Evolutionary conservation across 139 green algal species (phyloP).

Genomic region (Haematococcus lacustris): DNA sequence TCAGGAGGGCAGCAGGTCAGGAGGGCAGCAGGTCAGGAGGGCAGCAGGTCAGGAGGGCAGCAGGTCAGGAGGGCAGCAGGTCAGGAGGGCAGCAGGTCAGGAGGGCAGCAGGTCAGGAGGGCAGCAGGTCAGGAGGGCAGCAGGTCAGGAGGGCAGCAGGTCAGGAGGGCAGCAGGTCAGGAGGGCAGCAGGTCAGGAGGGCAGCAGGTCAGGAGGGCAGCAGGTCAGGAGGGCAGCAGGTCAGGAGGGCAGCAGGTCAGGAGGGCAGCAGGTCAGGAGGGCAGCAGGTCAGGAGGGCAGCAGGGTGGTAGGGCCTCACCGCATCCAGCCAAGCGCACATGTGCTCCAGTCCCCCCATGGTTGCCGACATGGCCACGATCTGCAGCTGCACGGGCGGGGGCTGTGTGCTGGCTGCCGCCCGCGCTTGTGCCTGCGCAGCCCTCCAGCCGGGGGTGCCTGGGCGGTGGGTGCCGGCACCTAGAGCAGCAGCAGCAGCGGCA

Average conservation of each 20-base stretch:
- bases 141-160: not conserved
- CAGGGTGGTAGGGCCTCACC: not conserved
- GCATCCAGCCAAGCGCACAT: constrained; percentile 82
- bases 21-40: not conserved
- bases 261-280: too few species aligned
- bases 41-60: not conserved
- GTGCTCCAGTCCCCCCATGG: constrained; percentile 68
- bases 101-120: not conserved
- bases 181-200: not conserved
- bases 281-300: not conserved
- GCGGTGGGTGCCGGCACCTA: not conserved
- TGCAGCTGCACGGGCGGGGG: constrained; percentile 43
- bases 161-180: not conserved
- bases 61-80: not conserved
- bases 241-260: too few species aligned
- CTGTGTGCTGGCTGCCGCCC: not conserved
- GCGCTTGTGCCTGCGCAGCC: not conserved
- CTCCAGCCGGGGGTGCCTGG: not conserved
- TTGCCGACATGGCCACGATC: constrained; percentile 89
- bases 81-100: not conserved
- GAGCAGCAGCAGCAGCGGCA: too few species aligned
- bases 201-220: not conserved
- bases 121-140: not conserved
- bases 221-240: not conserved
- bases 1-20: not conserved